Base-by-base conservation (phyloP, 495 filamentous ascomycete genomes). In the Lophium mytilinum region DNA sequence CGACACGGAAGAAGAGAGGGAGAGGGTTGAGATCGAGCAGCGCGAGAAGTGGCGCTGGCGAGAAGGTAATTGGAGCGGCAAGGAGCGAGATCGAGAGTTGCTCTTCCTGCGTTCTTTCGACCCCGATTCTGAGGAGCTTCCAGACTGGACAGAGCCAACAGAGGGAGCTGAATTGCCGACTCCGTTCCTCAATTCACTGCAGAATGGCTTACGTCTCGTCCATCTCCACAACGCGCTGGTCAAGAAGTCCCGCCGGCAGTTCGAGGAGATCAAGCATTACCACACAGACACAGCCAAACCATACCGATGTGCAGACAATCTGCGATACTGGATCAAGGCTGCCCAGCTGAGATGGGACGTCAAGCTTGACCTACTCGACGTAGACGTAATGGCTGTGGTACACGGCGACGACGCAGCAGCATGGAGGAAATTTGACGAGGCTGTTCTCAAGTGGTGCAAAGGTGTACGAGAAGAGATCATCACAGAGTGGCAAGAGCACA, bases 301-400 rank as follows among this genome's bases (percentile, higher is more conserved):
- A 0, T 98, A 98, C 67, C 86, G 93, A 52, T 82, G 83, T 52
- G 89, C 91, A 0, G 94, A 98, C 51, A 98, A 98, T 66, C 78
- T 98, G 37, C 80, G 89, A 10, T 98, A 83, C 75, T 98, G 93
- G 92, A 78, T 88, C 68, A 98, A 98, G 72, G 94, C 94, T 17
- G 89, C 90, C 6, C 89, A 97, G 72, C 78, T 97, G 50, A 81
- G 93, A 21, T 98, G 91, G 88, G 94, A 97, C 72, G 80, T 89
- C 17, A 81, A 88, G 57, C 76, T 96, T 52, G 83, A 88, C 63
- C 78, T 95, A 56, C 76, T 96, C 52, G 83, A 88, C 63, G 78
- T 95, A 52, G 88, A 95, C 66, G 89, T 90, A 21, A 85, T 90
- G 75, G 88, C 83, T 10, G 84, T 97, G 11, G 90, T 95, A 6